A percentile compares a stretch with the other conserved stretches of the same genome.
These are phyloP conservation scores for Phallus indusiatus DNA, from an alignment of 768 basidiomycete genomes.

Conservation along the genomic window DNA sequence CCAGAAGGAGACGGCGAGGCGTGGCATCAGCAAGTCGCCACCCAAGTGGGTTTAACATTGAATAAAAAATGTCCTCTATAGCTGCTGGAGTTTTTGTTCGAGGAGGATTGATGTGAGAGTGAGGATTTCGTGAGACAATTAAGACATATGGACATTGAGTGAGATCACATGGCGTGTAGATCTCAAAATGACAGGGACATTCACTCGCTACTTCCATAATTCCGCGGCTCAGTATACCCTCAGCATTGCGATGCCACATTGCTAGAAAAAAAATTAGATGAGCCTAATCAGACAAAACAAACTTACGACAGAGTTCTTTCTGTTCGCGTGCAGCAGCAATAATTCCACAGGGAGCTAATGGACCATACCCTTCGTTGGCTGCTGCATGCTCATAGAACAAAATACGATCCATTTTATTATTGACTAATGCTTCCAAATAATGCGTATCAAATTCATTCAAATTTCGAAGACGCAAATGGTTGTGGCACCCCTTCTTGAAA, in stretches of 20 bases:
- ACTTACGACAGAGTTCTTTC: constrained; percentile 13
- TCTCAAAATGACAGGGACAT: background rate
- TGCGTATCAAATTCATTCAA: constrained; percentile 16
- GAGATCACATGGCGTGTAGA: constrained; percentile 10
- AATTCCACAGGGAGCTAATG: constrained; percentile 15
- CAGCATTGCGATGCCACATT: constrained; percentile 16
- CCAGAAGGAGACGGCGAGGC: constrained; percentile 16
- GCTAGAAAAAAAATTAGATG: constrained; percentile 9
- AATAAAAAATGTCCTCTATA: constrained; percentile 10
- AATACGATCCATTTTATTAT: background rate
- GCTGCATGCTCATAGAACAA: constrained; percentile 4
- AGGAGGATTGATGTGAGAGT: constrained; percentile 1
- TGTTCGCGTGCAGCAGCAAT: constrained; percentile 12
- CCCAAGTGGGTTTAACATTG: constrained; percentile 12
- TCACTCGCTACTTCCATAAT: background rate
- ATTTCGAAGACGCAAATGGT: constrained; percentile 17
- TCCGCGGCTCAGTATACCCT: constrained; percentile 12
- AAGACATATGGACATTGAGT: constrained; percentile 8
- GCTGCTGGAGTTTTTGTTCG: constrained; percentile 9
- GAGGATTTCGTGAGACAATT: constrained; percentile 11
- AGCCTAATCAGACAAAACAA: too few relatives aligned
- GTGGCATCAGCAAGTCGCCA: constrained; percentile 23
- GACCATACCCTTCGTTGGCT: constrained; percentile 14
- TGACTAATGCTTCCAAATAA: constrained; percentile 18
- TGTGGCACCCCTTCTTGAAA: background rate